Evolutionary conservation across 164 flowering plant species (phyloP).

Genomic region (Vitis cinerea): DNA sequence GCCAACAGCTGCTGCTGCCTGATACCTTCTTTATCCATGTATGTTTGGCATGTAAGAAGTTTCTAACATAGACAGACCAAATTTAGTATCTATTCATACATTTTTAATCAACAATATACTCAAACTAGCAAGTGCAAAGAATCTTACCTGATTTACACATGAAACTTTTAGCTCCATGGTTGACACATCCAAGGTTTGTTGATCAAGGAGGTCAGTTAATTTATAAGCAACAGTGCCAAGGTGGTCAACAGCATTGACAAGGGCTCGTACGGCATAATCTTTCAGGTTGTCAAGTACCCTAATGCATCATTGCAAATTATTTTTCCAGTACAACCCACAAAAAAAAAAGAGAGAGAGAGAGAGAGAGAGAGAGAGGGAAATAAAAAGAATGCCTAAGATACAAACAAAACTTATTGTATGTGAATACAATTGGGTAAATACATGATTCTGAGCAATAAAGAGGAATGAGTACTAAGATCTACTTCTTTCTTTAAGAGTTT

Average conservation of each 20-base stretch:
- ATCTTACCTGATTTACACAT: slow-evolving; percentile 74
- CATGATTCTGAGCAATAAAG: background rate
- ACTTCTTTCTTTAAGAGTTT: too few species aligned
- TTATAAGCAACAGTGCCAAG: slow-evolving; percentile 98
- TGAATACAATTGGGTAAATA: background rate
- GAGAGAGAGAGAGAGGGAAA: background rate
- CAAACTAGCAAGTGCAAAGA: slow-evolving; percentile 2
- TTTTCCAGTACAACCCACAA: background rate
- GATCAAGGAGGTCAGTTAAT: slow-evolving; percentile 84
- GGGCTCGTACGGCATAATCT: slow-evolving; percentile 89
- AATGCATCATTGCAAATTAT: background rate
- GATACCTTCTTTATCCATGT: slow-evolving; percentile 76
- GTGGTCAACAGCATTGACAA: slow-evolving; percentile 98
- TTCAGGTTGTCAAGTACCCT: slow-evolving; percentile 96
- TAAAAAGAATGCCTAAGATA: background rate
- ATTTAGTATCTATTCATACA: slow-evolving; percentile 11
- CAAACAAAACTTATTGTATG: background rate
- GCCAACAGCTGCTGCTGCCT: slow-evolving; percentile 84
- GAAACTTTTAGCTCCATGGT: slow-evolving; percentile 64
- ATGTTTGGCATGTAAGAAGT: slow-evolving; percentile 79
- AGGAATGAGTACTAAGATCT: too few species aligned
- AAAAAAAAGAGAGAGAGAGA: background rate
- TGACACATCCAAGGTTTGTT: slow-evolving; percentile 68
- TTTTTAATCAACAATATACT: background rate
- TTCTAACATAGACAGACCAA: slow-evolving; percentile 38